Conservation (phyloP, 495 filamentous ascomycete genomes). For the Copromyces sp. region DNA sequence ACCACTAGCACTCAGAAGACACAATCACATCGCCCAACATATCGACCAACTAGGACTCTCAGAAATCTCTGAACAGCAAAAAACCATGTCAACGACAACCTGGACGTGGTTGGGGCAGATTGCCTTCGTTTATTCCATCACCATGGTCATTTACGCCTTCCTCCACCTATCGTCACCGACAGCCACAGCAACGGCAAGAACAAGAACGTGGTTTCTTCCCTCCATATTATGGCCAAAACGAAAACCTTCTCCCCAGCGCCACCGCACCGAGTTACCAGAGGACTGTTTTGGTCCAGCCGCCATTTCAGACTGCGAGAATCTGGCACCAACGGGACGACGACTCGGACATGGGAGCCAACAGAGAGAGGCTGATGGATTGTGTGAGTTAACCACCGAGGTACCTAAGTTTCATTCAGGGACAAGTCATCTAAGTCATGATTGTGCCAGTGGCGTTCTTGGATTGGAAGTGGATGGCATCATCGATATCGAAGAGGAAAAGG, state of each 20-base stretch:
- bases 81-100: not conserved
- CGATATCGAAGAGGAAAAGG: not conserved
- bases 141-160: not conserved
- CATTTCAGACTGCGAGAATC: not conserved
- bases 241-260: not conserved
- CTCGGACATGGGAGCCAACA: not conserved
- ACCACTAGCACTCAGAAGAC: not conserved
- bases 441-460: too few species aligned
- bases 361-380: not conserved
- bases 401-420: not conserved
- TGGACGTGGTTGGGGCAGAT: not conserved
- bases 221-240: not conserved
- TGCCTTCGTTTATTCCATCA: not conserved
- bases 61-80: not conserved
- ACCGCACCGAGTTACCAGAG: not conserved
- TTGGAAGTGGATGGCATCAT: not conserved
- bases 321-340: not conserved
- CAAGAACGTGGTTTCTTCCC: not conserved
- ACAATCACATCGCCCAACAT: not conserved
- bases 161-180: not conserved
- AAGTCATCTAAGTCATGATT: too few species aligned
- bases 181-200: not conserved
- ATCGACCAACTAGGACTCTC: not conserved
- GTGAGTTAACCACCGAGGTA: not conserved
- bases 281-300: not conserved